These are phyloP conservation scores for Flaveria brownii DNA, from an alignment of 129 eudicot species.

Conservation along the genomic window DNA sequence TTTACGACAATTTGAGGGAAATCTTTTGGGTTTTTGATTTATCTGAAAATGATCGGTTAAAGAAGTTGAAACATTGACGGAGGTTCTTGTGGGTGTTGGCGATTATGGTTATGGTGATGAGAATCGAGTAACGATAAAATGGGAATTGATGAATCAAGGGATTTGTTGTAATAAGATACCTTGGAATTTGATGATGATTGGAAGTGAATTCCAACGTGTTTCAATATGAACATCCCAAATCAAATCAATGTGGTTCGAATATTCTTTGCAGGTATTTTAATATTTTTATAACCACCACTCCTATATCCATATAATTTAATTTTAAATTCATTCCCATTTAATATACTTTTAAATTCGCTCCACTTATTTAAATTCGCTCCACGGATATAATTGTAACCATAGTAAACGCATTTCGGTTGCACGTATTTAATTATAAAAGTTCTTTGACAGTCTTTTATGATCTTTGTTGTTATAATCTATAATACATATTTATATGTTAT, in stretches of 20 bases:
- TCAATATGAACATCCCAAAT: not conserved
- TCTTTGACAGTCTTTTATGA: too few species aligned
- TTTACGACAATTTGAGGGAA: slow-evolving; percentile 2
- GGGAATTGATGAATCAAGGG: not conserved
- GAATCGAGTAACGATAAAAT: not conserved
- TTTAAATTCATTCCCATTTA: too few species aligned
- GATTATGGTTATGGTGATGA: not conserved
- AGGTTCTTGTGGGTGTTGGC: not conserved
- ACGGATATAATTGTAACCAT: too few species aligned
- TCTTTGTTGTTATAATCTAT: too few species aligned
- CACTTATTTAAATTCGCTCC: too few species aligned
- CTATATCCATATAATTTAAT: too few species aligned
- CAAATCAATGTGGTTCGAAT: not conserved
- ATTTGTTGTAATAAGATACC: not conserved
- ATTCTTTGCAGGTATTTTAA: not conserved
- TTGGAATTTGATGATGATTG: not conserved
- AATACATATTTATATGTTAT: too few species aligned
- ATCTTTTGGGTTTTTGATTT: slow-evolving; percentile 13
- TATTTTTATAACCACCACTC: too few species aligned
- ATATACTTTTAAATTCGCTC: too few species aligned
- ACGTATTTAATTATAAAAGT: too few species aligned
- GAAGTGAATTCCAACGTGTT: not conserved
- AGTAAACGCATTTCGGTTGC: too few species aligned
- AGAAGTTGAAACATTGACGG: slow-evolving; percentile 4
- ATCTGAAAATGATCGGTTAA: slow-evolving; percentile 21